Base-by-base conservation (phyloP, 1,139 yeast genomes). In the Debaryomyces fabryi region DNA sequence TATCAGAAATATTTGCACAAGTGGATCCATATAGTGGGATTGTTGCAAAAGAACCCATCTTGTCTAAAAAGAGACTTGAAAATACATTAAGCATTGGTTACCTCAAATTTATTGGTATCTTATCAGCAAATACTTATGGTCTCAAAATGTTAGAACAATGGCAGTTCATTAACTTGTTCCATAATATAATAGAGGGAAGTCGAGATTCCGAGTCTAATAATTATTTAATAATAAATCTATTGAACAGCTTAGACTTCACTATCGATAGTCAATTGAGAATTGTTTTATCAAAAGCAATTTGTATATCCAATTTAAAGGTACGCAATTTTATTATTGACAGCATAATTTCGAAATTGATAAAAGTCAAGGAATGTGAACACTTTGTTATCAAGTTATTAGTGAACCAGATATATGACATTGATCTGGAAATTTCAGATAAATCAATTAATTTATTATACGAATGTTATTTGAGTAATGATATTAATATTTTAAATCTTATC, bases 1-100 rank as follows among this genome's bases (percentile, higher is more conserved):
- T 93, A 47, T 89, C 96, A 0, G 97, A 92, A 57, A 83, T 95
- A 40, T 72, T 92, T 43, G 95, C 96, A 0, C 96, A 91, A 65
- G 76, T 89, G 20, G 96, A 88, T 58, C 93, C 95, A 0, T 79
- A 73, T 63, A 83, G 90, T 62, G 96, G 96, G 0, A 79, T 88
- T 29, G 72, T 81, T 4, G 85, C 93, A 1, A 69, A 79, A 5
- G 96, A 87, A 47, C 92, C 96, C 7, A 76, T 92, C 3, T 81
- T 93, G 52, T 82, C 90, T 0, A 76, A 74, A 42, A 71, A 68
- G 4, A 71, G 90, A 39, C 64, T 93, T 41, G 82, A 80, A 39
- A 74, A 75, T 2, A 88, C 96, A 0, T 68, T 88, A 27, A 82
- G 90, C 44, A 68, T 74, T 52, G 98, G 97, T 0, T 93, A 92